These are phyloP conservation scores for Sugiyamaella paludigena DNA, from an alignment of 1,139 yeast species.

Conservation along the genomic window DNA sequence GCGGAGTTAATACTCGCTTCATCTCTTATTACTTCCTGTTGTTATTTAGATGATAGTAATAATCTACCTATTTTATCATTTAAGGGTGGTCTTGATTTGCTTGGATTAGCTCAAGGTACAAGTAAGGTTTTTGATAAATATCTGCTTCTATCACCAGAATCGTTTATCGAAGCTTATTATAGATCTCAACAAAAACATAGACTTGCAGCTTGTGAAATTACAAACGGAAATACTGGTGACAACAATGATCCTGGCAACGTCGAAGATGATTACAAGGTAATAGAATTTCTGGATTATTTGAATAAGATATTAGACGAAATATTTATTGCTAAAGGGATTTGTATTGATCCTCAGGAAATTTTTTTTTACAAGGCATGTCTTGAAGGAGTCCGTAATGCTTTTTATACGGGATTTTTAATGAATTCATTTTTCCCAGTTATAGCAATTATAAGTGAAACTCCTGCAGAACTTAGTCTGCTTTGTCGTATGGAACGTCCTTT, in stretches of 20 bases:
- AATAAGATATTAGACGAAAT: background rate
- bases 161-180: background rate
- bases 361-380: background rate
- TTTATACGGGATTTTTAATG: slow-evolving; percentile 1
- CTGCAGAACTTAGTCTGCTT: slow-evolving; percentile 5
- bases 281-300: slow-evolving; percentile 12
- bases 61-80: slow-evolving; percentile 10
- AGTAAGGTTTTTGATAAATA: slow-evolving; percentile 5
- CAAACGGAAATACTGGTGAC: background rate
- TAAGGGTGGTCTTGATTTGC: slow-evolving; percentile 9
- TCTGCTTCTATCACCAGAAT: background rate
- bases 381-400: slow-evolving; percentile 1
- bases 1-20: slow-evolving; percentile 12
- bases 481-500: slow-evolving; percentile 12
- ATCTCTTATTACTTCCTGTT: slow-evolving; percentile 2
- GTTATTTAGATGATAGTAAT: slow-evolving; percentile 4
- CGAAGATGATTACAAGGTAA: background rate
- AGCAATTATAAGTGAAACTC: slow-evolving; percentile 2
- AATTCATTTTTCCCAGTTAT: slow-evolving; percentile 8
- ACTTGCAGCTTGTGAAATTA: slow-evolving; percentile 1
- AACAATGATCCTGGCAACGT: background rate
- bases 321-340: background rate
- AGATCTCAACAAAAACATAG: background rate
- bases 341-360: background rate
- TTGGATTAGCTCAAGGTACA: slow-evolving; percentile 11